Base-by-base conservation (phyloP, 371 early-diverging fungal genomes). In the Mucor circinelloides region DNA sequence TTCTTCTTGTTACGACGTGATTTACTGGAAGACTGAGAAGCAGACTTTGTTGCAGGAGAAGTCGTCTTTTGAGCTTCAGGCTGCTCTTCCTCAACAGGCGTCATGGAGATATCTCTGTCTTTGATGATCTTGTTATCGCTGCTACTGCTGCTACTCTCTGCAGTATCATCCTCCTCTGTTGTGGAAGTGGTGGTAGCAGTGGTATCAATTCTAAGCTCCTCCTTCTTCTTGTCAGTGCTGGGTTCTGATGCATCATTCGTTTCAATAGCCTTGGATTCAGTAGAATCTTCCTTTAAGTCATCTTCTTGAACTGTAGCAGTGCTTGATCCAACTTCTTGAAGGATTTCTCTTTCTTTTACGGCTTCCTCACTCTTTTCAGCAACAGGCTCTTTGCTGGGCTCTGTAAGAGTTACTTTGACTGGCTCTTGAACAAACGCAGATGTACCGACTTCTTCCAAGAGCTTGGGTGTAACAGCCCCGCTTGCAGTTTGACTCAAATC, bases 401-500 rank as follows among this genome's bases (percentile, higher is more conserved):
- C 56, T 31, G 56, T 31, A 3, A 55, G 17, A 17, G 56, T 28
- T 55, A 30, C 31, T 17, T 55, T 55, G 56, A 31, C 28, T n/a
- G 31, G 56, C 13, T 28, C 28, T 55, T 40, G 25, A 13, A 25
- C 36, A 13, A 36, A 3, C 2, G 31, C 17, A 13, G 32, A 10
- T 48, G 46, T 48, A 21, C 32, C 40, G 13, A 6, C 19, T 13
- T 38, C 55, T 7, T 63, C 34, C 27, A 52, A 15, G 6, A 21
- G 30, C 13, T 62, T 36, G 34, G 68, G 68, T 28, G 68, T 58
- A 13, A 23, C 34, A 17, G 25, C 38, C 1, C 57, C 68, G n/a
- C 62, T 67, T 1, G 55, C 42, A 32, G 60, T 60, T 32, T 67
- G 61, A 25, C 67, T 61, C 10, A 57, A 36, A 28, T 68, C 68